A percentile compares a stretch with the other conserved stretches of the same genome.
Evolutionary conservation across 75 land plant genomes (phyloP).

Genomic region (Pseudotsuga menziesii): DNA sequence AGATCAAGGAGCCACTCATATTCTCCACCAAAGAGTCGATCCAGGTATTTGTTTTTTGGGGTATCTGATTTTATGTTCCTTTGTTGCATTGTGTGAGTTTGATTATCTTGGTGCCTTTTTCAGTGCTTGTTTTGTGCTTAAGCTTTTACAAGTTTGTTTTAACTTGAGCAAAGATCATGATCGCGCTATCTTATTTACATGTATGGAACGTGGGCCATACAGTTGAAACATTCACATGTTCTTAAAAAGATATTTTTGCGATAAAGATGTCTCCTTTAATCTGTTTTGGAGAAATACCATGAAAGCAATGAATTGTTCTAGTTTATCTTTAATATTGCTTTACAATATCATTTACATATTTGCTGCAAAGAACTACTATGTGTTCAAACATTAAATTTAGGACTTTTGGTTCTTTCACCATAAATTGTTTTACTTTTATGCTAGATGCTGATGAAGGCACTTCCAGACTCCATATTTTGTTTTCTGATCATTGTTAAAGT

Average conservation of each 20-base stretch:
- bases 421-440: background rate
- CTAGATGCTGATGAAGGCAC: background rate
- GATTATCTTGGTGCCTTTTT: no score
- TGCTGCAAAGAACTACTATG: background rate
- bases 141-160: no score
- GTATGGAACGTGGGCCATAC: no score
- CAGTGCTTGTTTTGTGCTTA: no score
- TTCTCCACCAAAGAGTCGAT: conserved; percentile 30
- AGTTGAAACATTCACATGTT: no score
- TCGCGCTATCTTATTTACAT: no score
- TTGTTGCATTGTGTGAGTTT: no score
- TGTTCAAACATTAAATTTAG: background rate
- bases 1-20: conserved; percentile 34
- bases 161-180: no score
- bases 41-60: conserved; percentile 23
- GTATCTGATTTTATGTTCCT: no score
- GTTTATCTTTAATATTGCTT: background rate
- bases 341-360: background rate
- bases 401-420: background rate
- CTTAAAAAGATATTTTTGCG: no score
- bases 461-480: background rate
- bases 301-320: background rate
- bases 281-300: no score
- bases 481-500: background rate
- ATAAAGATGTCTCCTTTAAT: no score